phyloP scores from a whole-genome alignment of 768 basidiomycete genomes.

The Suillus lakei region DNA sequence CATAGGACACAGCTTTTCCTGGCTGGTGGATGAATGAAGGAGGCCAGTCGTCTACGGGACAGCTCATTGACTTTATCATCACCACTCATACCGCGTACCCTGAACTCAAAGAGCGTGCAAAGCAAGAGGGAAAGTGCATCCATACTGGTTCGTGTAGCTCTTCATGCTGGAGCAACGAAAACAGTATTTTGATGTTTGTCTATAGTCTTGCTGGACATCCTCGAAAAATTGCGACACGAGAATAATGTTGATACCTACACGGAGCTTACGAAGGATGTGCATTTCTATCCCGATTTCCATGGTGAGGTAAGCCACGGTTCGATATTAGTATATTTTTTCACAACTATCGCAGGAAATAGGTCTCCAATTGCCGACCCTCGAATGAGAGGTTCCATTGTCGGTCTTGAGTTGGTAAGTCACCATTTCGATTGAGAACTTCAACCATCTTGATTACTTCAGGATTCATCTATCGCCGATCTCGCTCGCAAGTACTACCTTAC shows the following conservation, averaged over 20 bases:
- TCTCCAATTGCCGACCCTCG: conserved; percentile 95
- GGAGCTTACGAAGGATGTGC: conserved; percentile 87
- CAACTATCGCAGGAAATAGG: conserved; percentile 72
- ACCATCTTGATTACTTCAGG: conserved; percentile 41
- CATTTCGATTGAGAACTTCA: background rate
- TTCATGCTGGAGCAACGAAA: background rate
- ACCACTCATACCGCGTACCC: conserved; percentile 88
- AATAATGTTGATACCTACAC: conserved; percentile 64
- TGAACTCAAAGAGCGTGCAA: conserved; percentile 66
- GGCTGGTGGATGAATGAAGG: conserved; percentile 99
- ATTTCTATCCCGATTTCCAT: conserved; percentile 95
- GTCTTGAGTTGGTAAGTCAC: conserved; percentile 71
- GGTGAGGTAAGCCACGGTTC: conserved; percentile 47
- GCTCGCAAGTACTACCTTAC: conserved; percentile 90
- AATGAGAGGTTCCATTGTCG: conserved; percentile 92
- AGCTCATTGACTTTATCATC: conserved; percentile 93
- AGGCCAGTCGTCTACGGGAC: conserved; percentile 96
- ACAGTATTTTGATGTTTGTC: background rate
- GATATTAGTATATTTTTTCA: background rate
- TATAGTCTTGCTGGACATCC: conserved; percentile 71
- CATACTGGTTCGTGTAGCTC: conserved; percentile 49
- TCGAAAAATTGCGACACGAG: conserved; percentile 69
- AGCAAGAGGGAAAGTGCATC: conserved; percentile 61
- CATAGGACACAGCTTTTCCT: conserved; percentile 83
- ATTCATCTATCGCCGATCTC: conserved; percentile 76